Conservation (phyloP, 1,284 basidiomycete species). For the Lentinus polychrous region DNA sequence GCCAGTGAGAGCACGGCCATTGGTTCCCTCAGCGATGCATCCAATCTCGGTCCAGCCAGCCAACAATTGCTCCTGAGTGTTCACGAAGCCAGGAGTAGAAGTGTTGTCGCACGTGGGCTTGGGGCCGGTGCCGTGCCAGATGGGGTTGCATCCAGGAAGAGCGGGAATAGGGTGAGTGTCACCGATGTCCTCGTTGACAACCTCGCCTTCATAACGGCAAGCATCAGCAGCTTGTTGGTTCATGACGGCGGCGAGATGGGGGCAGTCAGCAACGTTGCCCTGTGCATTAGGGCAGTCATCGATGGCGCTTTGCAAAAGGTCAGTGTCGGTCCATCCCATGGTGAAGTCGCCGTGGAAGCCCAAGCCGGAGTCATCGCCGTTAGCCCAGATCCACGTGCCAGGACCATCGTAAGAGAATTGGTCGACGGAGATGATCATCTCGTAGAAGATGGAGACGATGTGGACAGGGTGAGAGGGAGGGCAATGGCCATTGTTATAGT, state of each 20-base stretch:
- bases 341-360: constrained; percentile 29
- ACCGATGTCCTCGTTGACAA: constrained; percentile 23
- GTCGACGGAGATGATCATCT: constrained; percentile 20
- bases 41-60: constrained; percentile 21
- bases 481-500: constrained; percentile 24
- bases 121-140: constrained; percentile 17
- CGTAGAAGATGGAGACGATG: constrained; percentile 27
- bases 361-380: constrained; percentile 25
- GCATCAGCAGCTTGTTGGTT: constrained; percentile 17
- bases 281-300: constrained; percentile 20
- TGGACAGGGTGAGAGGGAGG: constrained; percentile 24
- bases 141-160: constrained; percentile 26
- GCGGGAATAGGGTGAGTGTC: constrained; percentile 14
- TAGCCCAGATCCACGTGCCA: constrained; percentile 25
- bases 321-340: constrained; percentile 26
- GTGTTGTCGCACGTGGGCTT: constrained; percentile 12
- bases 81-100: constrained; percentile 12
- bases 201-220: constrained; percentile 17
- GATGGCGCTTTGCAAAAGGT: constrained; percentile 22
- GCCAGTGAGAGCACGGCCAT: constrained; percentile 21
- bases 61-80: constrained; percentile 15
- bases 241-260: constrained; percentile 16
- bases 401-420: constrained; percentile 18
- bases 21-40: constrained; percentile 23
- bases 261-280: constrained; percentile 19